Evolutionary conservation across 805 yeast genomes (phyloP), one percentile per base, ranked within the genome.

Genomic region (Ogataea naganishii): DNA sequence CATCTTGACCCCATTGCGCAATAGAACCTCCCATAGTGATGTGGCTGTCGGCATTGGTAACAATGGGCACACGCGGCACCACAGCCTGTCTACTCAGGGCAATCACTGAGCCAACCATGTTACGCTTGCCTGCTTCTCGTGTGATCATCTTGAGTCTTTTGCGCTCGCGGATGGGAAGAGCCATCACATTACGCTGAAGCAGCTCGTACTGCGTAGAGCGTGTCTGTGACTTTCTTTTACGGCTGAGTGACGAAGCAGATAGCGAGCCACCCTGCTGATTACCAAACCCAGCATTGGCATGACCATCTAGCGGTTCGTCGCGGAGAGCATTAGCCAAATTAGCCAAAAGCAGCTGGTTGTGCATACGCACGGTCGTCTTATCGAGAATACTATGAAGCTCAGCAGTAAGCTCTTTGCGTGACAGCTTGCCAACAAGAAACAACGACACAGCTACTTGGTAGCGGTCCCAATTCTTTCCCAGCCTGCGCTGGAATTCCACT

Each of bases 1-100:
- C 83, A 48, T 92, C 97, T 52, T 88, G 95, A 14, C 94, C 84
- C 89, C 96, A 86, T 42, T 80, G 80, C 18, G 76, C 69, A 20
- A 83, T 69, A 41, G 71, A 72, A 12, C 48, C 54, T 10, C 42
- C 20, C 20, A 21, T 22, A 5, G 27, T 32, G 16, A 34, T 36
- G 14, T 37, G 43, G 27, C 22, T 30, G 31, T 57, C 66, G 34
- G 55, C 59, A 31, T 63, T 72, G 33, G 68, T 69, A 23, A 71
- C 75, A 48, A 78, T 75, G 4, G 98, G 98, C 14, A 89, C 76
- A 44, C 81, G 82, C 1, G 97, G 96, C 29, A 80, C 64, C 47
- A 76, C 58, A 1, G 84, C 72, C 45, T 80, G 80, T 50, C 89
- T 64, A 1, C 84, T 77, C 46, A 77, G 66, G 1, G 83, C 69